Percentiles rank a stretch among this genome's conserved stretches.
Conservation (phyloP, 2,329 filamentous ascomycete species). For the Hansfordia pulvinata region DNA sequence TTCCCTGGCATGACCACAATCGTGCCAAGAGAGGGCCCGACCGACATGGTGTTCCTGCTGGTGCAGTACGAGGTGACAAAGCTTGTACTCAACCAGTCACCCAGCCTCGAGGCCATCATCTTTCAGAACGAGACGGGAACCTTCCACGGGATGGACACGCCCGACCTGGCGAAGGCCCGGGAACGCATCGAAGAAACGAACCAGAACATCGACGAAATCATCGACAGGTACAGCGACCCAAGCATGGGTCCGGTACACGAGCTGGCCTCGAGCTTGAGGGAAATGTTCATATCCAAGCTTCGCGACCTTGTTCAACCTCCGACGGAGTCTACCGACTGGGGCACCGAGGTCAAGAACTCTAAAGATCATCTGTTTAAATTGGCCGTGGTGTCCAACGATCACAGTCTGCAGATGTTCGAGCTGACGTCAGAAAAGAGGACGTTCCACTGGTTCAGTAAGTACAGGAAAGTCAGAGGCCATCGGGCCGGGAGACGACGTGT, state of each 20-base stretch:
- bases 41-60: constrained; percentile 46
- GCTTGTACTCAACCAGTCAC: constrained; percentile 32
- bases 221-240: constrained; percentile 35
- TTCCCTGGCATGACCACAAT: constrained; percentile 37
- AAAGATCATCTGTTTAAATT: constrained; percentile 43
- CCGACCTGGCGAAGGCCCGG: constrained; percentile 21
- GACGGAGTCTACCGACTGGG: constrained; percentile 31
- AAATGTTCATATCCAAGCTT: constrained; percentile 35
- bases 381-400: constrained; percentile 32
- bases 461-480: constrained; percentile 3
- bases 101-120: constrained; percentile 34
- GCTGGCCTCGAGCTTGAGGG: constrained; percentile 31
- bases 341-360: constrained; percentile 30
- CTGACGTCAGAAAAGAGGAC: constrained; percentile 24
- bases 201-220: constrained; percentile 25
- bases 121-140: constrained; percentile 26
- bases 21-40: constrained; percentile 38
- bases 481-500: too few species aligned
- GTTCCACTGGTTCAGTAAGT: constrained; percentile 41
- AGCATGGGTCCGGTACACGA: constrained; percentile 37
- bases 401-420: constrained; percentile 29
- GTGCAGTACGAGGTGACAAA: constrained; percentile 34
- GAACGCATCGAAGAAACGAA: constrained; percentile 27
- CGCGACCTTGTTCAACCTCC: constrained; percentile 31
- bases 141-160: constrained; percentile 11